Percentiles rank a stretch among this genome's conserved stretches.
Conservation (phyloP, 1,284 basidiomycete species). For the Trichosporon faecale region DNA sequence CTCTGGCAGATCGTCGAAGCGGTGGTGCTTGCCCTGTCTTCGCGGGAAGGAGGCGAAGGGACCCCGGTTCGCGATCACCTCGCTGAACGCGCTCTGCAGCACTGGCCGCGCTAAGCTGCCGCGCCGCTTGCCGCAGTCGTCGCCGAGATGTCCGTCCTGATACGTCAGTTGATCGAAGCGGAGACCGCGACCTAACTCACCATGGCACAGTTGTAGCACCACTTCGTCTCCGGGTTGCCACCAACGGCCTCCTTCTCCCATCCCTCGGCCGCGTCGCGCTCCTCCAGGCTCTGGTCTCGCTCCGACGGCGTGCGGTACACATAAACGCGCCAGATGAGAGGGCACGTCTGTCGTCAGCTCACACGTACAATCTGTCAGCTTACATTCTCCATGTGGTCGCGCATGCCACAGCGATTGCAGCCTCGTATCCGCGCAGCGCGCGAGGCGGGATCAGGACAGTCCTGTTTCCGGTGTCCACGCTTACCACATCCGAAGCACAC, state of each 20-base stretch:
- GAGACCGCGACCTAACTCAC: not conserved
- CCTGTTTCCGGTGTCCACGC: conserved; percentile 79
- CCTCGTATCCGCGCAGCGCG: conserved; percentile 47
- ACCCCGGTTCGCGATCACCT: conserved; percentile 64
- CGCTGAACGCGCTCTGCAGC: conserved; percentile 72
- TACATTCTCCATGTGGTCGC: conserved; percentile 66
- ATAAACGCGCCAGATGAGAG: conserved; percentile 82
- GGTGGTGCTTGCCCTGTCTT: conserved; percentile 25
- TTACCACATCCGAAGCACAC: conserved; percentile 81
- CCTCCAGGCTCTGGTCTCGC: conserved; percentile 56
- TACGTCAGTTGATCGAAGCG: not conserved
- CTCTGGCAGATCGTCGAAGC: conserved; percentile 27
- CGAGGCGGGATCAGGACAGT: conserved; percentile 67
- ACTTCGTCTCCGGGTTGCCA: conserved; percentile 46
- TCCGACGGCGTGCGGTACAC: conserved; percentile 65
- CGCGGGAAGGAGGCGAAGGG: conserved; percentile 58
- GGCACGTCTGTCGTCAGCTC: conserved; percentile 64
- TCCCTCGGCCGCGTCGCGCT: conserved; percentile 27
- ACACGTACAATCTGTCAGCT: conserved; percentile 32
- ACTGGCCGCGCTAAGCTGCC: conserved; percentile 57
- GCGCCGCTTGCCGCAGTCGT: conserved; percentile 67
- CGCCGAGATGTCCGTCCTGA: conserved; percentile 72
- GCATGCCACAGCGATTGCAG: conserved; percentile 73
- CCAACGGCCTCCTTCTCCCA: conserved; percentile 46
- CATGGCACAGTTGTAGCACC: conserved; percentile 80